A percentile compares a stretch with the other conserved stretches of the same genome.
These are phyloP conservation scores for Parastagonospora nodorum DNA, from an alignment of 2,329 filamentous ascomycete species.

Conservation along the genomic window DNA sequence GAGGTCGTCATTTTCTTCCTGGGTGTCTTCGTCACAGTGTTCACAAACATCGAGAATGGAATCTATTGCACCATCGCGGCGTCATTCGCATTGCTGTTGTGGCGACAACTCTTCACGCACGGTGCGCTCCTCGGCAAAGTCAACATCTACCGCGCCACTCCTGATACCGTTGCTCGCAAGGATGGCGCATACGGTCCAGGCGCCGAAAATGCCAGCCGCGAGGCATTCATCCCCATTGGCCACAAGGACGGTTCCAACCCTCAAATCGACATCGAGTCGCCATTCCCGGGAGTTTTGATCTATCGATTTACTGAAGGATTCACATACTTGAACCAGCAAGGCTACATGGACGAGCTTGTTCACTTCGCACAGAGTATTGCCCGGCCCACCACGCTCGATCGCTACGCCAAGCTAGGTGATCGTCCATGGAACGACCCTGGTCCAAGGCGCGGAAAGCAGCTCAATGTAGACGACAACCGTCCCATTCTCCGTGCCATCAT, in stretches of 20 bases:
- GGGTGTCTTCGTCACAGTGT: slow-evolving; percentile 88
- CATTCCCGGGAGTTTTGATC: slow-evolving; percentile 92
- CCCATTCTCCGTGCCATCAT: slow-evolving; percentile 87
- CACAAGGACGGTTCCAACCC: slow-evolving; percentile 93
- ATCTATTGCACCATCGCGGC: slow-evolving; percentile 85
- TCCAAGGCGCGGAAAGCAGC: slow-evolving; percentile 62
- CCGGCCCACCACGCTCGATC: slow-evolving; percentile 73
- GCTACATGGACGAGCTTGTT: slow-evolving; percentile 75
- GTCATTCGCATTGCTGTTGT: slow-evolving; percentile 79
- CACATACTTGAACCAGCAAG: slow-evolving; percentile 92
- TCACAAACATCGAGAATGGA: slow-evolving; percentile 86
- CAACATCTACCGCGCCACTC: slow-evolving; percentile 81
- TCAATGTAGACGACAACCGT: slow-evolving; percentile 55
- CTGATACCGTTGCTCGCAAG: slow-evolving; percentile 69
- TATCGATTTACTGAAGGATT: slow-evolving; percentile 95
- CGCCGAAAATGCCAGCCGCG: slow-evolving; percentile 21
- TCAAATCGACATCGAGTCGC: slow-evolving; percentile 74
- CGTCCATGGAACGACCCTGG: slow-evolving; percentile 95
- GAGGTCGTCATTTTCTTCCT: slow-evolving; percentile 93
- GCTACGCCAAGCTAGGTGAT: slow-evolving; percentile 64
- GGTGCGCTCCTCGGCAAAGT: slow-evolving; percentile 80
- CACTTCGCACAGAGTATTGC: slow-evolving; percentile 62
- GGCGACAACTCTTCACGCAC: slow-evolving; percentile 79
- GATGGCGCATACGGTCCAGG: slow-evolving; percentile 16
- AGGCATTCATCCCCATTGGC: slow-evolving; percentile 69